phyloP scores from a whole-genome alignment of 164 flowering plant species.

The Vitis rotundifolia region DNA sequence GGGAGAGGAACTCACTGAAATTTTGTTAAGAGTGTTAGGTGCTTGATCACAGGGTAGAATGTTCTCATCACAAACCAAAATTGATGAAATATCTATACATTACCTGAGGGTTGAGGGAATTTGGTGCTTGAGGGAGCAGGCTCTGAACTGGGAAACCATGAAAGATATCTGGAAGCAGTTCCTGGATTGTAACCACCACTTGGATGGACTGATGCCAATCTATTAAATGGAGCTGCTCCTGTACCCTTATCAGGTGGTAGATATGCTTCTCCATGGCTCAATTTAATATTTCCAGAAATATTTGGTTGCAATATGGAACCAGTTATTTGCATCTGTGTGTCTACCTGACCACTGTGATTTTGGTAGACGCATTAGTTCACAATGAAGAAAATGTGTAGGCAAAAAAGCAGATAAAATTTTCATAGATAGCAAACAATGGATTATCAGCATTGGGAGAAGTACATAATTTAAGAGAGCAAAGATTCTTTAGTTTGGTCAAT shows the following conservation, averaged over 20 bases:
- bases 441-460: background rate
- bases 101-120: slow-evolving; percentile 67
- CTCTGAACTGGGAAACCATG: slow-evolving; percentile 72
- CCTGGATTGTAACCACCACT: slow-evolving; percentile 48
- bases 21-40: background rate
- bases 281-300: slow-evolving; percentile 87
- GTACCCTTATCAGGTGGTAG: slow-evolving; percentile 94
- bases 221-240: slow-evolving; percentile 66
- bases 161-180: slow-evolving; percentile 75
- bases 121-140: slow-evolving; percentile 54
- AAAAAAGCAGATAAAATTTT: background rate
- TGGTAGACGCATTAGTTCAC: slow-evolving; percentile 13
- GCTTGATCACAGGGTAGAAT: background rate
- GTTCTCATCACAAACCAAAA: background rate
- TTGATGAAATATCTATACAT: background rate
- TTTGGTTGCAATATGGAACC: slow-evolving; percentile 97
- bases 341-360: slow-evolving; percentile 89
- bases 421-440: slow-evolving; percentile 1
- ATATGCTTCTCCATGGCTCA: slow-evolving; percentile 98
- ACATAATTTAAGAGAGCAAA: background rate
- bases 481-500: background rate
- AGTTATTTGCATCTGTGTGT: slow-evolving; percentile 81
- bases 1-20: background rate
- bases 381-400: background rate
- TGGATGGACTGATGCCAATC: slow-evolving; percentile 56